Conservation (phyloP, 768 basidiomycete genomes). For the Mycena venus region DNA sequence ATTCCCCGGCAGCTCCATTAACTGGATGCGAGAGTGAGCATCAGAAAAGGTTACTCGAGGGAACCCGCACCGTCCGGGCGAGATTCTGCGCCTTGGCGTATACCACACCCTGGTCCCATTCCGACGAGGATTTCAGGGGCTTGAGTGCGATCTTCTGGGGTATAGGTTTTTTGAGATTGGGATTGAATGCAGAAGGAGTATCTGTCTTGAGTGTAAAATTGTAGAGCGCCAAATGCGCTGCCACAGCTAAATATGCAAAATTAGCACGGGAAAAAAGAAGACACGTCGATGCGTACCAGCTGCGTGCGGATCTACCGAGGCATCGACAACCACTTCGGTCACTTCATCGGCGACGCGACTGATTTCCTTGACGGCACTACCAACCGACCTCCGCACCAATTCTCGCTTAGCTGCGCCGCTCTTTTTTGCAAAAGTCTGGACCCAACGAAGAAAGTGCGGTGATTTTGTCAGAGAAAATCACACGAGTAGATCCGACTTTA, state of each 20-base stretch:
- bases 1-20: constrained; percentile 90
- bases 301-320: constrained; percentile 78
- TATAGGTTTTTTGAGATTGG: constrained; percentile 64
- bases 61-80: constrained; percentile 73
- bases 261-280: constrained; percentile 2
- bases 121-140: constrained; percentile 62
- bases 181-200: constrained; percentile 75
- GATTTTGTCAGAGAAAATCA: constrained; percentile 66
- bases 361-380: constrained; percentile 78
- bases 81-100: constrained; percentile 87
- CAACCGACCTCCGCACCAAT: constrained; percentile 77
- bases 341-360: constrained; percentile 70
- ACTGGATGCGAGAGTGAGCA: constrained; percentile 50
- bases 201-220: constrained; percentile 85
- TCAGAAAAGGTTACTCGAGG: neutral
- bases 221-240: constrained; percentile 80
- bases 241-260: constrained; percentile 68
- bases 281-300: constrained; percentile 64
- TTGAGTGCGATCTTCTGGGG: constrained; percentile 64
- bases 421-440: constrained; percentile 63
- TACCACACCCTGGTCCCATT: constrained; percentile 80
- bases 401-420: constrained; percentile 68
- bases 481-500: constrained; percentile 72
- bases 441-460: constrained; percentile 73
- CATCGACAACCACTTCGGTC: constrained; percentile 74